phyloP scores from a whole-genome alignment of 177 flowering plant species.

The Vitis hybrid region DNA sequence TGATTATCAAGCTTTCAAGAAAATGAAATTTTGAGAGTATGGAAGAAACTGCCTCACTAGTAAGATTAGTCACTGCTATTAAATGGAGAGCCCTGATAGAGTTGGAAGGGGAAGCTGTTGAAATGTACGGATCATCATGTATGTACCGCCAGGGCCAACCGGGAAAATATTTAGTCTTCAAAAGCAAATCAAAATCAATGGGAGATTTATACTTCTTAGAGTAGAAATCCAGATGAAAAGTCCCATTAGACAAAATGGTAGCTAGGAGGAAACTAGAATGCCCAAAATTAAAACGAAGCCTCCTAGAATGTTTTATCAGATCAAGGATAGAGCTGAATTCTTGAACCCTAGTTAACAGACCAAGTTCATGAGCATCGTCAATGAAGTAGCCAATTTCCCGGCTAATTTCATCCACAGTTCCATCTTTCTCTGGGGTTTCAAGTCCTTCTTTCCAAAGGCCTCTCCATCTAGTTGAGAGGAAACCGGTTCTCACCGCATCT shows the following conservation, averaged over 20 bases:
- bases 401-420: no score
- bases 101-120: no score
- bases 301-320: slow-evolving; percentile 16
- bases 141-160: no score
- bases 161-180: not conserved
- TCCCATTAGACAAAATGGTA: slow-evolving; percentile 13
- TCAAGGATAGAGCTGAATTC: slow-evolving; percentile 3
- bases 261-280: slow-evolving; percentile 9
- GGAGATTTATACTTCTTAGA: slow-evolving; percentile 1
- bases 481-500: no score
- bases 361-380: no score
- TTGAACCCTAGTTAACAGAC: no score
- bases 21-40: slow-evolving; percentile 10
- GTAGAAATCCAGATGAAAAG: slow-evolving; percentile 22
- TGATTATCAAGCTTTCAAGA: slow-evolving; percentile 26
- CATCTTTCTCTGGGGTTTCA: no score
- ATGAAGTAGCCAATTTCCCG: no score
- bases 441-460: no score
- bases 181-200: slow-evolving; percentile 8
- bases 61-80: slow-evolving; percentile 20
- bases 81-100: slow-evolving; percentile 24
- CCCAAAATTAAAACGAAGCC: slow-evolving; percentile 18
- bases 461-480: no score
- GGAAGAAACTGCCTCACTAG: slow-evolving; percentile 24
- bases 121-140: no score